Evolutionary conservation across 352 stramenopile genomes (phyloP), one percentile per base, ranked within the genome.

Genomic region (Globisporangium recalcitrans): DNA sequence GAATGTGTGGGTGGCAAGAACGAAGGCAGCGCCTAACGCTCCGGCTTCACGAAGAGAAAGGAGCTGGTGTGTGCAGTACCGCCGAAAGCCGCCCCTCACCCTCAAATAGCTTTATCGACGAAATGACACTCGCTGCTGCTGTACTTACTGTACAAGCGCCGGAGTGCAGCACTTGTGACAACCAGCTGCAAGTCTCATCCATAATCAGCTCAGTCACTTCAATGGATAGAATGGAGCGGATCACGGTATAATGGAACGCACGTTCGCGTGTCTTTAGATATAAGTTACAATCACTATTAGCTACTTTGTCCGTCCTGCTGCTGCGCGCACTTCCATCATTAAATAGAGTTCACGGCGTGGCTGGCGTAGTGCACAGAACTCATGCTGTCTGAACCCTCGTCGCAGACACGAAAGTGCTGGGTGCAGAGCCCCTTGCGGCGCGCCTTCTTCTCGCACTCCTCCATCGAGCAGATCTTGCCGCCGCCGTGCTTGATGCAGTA

Each of bases 401-500:
- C 76, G 14, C 67, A 74, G 1, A 85, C 66, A 52, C 84, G 84
- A 26, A 88, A 93, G 68, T 91, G 82, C 68, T 93, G 79, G 16
- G 84, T 93, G 67, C 84, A 93, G 14, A 93, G 72, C 10, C 84
- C 84, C 70, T 93, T 90, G 29, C 84, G 78, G 24, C 84, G 80
- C 44, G 84, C 84, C 65, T 93, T 93, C 73, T 93, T 93, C 67
- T 88, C 80, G 52, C 84, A 93, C 22, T 77, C 72, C 53, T 58
- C 49, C 62, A 91, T 87, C 46, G 82, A 85, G 68, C 84, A 93
- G 52, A 90, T 86, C 68, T 90, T 90, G 42, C 83, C 83, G 26
- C 83, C 83, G n/a, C 83, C 83, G 62, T 92, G 83, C 63, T 89
- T 89, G 52, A 92, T 92, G 52, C 83, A 92, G 58, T 86, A 92